These are phyloP conservation scores for Candida caryicola DNA, from an alignment of 805 yeast genomes.

Conservation along the genomic window DNA sequence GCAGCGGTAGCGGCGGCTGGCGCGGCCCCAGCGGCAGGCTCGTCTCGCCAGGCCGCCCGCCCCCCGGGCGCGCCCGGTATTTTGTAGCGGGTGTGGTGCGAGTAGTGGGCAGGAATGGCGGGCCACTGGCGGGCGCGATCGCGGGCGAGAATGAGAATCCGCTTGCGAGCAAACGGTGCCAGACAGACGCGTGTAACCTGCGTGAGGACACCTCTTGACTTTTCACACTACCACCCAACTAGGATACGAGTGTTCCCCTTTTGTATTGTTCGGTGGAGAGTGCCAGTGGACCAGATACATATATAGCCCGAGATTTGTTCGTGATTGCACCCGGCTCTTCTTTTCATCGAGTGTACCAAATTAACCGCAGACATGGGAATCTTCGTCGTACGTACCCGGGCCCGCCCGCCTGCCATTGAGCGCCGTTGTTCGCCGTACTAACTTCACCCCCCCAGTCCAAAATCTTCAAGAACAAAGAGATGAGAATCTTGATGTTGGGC, in stretches of 20 bases:
- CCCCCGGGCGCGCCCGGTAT: no score
- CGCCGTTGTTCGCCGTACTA: background rate
- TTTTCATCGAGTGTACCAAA: no score
- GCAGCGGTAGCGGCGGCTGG: no score
- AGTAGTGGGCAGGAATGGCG: no score
- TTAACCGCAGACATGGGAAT: slow-evolving; percentile 17
- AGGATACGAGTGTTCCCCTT: background rate
- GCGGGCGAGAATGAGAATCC: no score
- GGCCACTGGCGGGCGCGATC: no score
- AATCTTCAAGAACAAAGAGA: slow-evolving; percentile 78
- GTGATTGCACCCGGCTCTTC: no score
- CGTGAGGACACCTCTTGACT: background rate
- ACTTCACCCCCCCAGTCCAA: slow-evolving; percentile 24
- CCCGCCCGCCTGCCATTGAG: background rate
- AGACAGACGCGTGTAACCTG: background rate
- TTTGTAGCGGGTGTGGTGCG: no score
- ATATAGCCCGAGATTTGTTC: background rate
- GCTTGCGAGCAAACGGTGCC: no score
- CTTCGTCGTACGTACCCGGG: slow-evolving; percentile 19
- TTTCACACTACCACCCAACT: background rate
- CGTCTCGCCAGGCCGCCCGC: no score
- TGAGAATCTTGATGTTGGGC: slow-evolving; percentile 92
- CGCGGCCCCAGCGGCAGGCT: no score
- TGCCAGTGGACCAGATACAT: background rate
- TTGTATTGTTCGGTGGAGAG: background rate